Percentiles rank a stretch among this genome's conserved stretches.
Conservation (phyloP, 1,284 basidiomycete species). For the Trichosporon faecale region DNA sequence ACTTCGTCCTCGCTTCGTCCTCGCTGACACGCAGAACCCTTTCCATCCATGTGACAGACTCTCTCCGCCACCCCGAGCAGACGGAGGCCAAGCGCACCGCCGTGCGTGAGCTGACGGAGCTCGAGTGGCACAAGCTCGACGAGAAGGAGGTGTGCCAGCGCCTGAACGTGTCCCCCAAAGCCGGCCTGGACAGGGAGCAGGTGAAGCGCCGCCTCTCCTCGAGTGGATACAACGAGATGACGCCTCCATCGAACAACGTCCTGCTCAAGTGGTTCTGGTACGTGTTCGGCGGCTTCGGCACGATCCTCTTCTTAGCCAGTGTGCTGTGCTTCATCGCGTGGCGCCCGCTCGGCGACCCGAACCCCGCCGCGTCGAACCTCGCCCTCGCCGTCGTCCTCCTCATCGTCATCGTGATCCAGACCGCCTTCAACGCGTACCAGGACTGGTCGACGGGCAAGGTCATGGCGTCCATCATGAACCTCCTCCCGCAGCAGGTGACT, state of each 20-base stretch:
- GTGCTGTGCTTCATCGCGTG: constrained; percentile 56
- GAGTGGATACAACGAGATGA: constrained; percentile 53
- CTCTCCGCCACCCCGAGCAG: constrained; percentile 27
- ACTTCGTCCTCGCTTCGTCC: not conserved
- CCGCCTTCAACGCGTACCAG: constrained; percentile 45
- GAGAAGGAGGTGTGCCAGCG: constrained; percentile 57
- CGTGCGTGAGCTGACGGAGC: constrained; percentile 40
- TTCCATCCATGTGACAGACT: constrained; percentile 47
- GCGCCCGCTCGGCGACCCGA: constrained; percentile 53
- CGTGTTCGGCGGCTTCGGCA: constrained; percentile 59
- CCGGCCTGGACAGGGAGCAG: constrained; percentile 58
- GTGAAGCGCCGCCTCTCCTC: constrained; percentile 55
- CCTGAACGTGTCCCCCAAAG: constrained; percentile 55
- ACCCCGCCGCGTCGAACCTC: constrained; percentile 54
- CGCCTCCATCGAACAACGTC: constrained; percentile 48
- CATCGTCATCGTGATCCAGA: constrained; percentile 54
- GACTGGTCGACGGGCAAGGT: constrained; percentile 53
- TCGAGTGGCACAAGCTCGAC: constrained; percentile 60
- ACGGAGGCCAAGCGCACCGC: constrained; percentile 23
- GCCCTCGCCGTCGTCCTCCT: constrained; percentile 55
- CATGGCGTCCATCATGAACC: constrained; percentile 54
- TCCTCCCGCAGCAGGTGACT: constrained; percentile 53
- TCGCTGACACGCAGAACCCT: constrained; percentile 37
- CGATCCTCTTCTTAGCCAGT: constrained; percentile 58
- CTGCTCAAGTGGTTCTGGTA: constrained; percentile 54